Percentiles rank a stretch among this genome's conserved stretches.
phyloP scores from a whole-genome alignment of 164 flowering plant genomes.

The Dillenia suffruticosa region DNA sequence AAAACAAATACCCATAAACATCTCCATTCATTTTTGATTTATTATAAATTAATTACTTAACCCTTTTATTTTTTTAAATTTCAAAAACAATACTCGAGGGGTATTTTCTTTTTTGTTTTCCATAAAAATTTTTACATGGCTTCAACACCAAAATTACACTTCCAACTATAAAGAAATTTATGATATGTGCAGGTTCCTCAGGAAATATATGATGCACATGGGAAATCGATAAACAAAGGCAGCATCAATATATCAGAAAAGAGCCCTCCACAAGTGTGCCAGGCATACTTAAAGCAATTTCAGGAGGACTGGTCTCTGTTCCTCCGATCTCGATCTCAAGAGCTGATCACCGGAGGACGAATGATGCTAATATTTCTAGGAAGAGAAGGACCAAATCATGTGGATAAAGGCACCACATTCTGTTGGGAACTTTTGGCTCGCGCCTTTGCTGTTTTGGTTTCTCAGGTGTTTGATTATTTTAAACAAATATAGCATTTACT shows the following conservation, averaged over 20 bases:
- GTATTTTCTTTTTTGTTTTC: no score
- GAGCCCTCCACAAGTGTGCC: slow-evolving; percentile 46
- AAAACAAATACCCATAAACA: no score
- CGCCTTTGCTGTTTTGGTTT: slow-evolving; percentile 41
- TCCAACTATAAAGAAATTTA: no score
- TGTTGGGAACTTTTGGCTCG: slow-evolving; percentile 63
- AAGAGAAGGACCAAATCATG: slow-evolving; percentile 38
- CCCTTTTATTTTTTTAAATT: no score
- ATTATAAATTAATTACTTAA: no score
- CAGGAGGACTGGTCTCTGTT: slow-evolving; percentile 56
- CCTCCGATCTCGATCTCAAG: slow-evolving; percentile 56
- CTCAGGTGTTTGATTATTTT: slow-evolving; percentile 36
- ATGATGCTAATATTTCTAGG: slow-evolving; percentile 74
- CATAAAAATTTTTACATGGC: no score
- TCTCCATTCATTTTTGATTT: no score
- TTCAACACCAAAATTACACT: no score
- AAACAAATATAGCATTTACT: not conserved
- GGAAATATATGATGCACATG: slow-evolving; percentile 43
- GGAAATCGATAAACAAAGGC: slow-evolving; percentile 59
- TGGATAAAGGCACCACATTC: slow-evolving; percentile 54
- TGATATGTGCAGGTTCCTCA: slow-evolving; percentile 63
- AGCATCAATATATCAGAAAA: slow-evolving; percentile 49
- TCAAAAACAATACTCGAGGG: no score
- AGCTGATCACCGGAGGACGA: slow-evolving; percentile 51
- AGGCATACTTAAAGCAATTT: slow-evolving; percentile 59